A percentile compares a stretch with the other conserved stretches of the same genome.
These are phyloP conservation scores for Posidonia oceanica DNA, from an alignment of 116 monocot genomes.

Conservation along the genomic window DNA sequence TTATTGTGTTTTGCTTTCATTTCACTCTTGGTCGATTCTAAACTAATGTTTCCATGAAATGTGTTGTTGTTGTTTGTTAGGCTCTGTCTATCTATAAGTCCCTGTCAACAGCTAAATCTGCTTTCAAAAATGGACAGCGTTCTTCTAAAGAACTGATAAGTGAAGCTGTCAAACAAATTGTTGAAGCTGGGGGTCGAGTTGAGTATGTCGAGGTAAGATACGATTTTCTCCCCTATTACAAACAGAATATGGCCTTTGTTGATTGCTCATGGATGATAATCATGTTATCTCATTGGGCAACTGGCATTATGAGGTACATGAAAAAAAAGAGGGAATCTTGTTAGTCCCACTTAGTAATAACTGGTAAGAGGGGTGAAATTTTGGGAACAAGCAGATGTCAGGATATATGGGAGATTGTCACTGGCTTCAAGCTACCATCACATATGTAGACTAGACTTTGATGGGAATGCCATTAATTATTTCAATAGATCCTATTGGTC, in stretches of 20 bases:
- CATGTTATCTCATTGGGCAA: not conserved
- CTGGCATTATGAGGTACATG: too few species aligned
- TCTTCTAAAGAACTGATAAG: slow-evolving; percentile 40
- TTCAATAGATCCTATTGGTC: too few species aligned
- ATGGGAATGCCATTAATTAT: too few species aligned
- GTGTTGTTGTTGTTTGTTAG: slow-evolving; percentile 18
- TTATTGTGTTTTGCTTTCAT: not conserved
- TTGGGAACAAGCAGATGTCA: too few species aligned
- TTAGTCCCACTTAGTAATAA: too few species aligned
- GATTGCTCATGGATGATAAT: not conserved
- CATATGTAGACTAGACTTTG: too few species aligned
- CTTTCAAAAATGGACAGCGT: slow-evolving; percentile 30
- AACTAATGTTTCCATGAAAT: not conserved
- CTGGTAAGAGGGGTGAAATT: too few species aligned
- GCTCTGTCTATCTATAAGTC: slow-evolving; percentile 67
- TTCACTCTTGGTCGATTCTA: not conserved
- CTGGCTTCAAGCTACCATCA: too few species aligned
- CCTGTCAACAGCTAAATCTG: slow-evolving; percentile 46
- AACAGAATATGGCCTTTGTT: not conserved
- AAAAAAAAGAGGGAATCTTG: too few species aligned
- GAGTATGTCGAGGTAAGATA: slow-evolving; percentile 84
- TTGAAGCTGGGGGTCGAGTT: slow-evolving; percentile 54
- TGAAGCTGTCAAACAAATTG: slow-evolving; percentile 24
- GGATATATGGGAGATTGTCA: too few species aligned
- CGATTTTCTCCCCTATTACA: not conserved